A percentile compares a stretch with the other conserved stretches of the same genome.
Conservation (phyloP, 2,329 filamentous ascomycete genomes). For the Neopestalotiopsis sp. region DNA sequence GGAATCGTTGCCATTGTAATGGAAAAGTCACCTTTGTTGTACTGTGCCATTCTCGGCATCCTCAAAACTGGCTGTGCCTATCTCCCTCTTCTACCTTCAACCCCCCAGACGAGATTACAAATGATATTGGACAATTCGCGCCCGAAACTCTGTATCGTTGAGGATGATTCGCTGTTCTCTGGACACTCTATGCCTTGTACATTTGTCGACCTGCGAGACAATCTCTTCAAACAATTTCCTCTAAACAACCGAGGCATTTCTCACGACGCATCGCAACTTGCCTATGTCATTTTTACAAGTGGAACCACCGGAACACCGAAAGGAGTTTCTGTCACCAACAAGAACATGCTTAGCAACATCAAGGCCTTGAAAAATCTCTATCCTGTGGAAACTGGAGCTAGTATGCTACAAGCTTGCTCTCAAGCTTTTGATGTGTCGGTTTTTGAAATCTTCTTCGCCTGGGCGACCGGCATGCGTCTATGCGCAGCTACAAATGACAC, state of each 20-base stretch:
- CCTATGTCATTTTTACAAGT: constrained; percentile 84
- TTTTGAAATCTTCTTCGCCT: constrained; percentile 89
- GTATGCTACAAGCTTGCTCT: constrained; percentile 82
- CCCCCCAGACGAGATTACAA: constrained; percentile 64
- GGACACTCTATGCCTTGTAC: constrained; percentile 24
- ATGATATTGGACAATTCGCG: constrained; percentile 68
- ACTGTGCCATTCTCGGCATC: constrained; percentile 75
- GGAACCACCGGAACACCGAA: constrained; percentile 84
- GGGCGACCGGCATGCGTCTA: constrained; percentile 78
- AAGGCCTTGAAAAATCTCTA: constrained; percentile 70
- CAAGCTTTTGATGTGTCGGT: constrained; percentile 88
- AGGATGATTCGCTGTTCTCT: constrained; percentile 34
- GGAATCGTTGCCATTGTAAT: constrained; percentile 75
- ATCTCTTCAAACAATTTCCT: constrained; percentile 35
- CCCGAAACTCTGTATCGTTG: constrained; percentile 51
- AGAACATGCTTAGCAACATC: constrained; percentile 80
- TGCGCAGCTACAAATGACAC: constrained; percentile 78
- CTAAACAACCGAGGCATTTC: constrained; percentile 43
- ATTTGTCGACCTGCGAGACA: constrained; percentile 41
- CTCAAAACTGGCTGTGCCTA: constrained; percentile 80
- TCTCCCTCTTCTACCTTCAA: constrained; percentile 78
- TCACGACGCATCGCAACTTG: constrained; percentile 56
- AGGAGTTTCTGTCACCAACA: constrained; percentile 78
- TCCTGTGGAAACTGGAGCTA: constrained; percentile 56
- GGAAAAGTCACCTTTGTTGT: constrained; percentile 77